Percentiles rank a stretch among this genome's conserved stretches.
Evolutionary conservation across 768 basidiomycete species (phyloP).

Genomic region (Candolleomyces eurysporus): DNA sequence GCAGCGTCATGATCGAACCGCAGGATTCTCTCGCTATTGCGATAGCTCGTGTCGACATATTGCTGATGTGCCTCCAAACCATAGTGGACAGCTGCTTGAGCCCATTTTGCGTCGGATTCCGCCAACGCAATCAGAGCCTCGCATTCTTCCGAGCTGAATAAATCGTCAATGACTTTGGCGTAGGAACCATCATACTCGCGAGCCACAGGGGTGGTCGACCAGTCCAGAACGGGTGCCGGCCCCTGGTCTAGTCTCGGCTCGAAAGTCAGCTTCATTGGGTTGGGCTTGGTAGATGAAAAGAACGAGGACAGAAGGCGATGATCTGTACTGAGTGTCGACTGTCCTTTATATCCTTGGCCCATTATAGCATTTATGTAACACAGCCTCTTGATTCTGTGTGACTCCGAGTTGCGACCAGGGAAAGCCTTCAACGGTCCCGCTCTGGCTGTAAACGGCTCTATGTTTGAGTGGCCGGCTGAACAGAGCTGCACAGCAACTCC

Average conservation of each 20-base stretch:
- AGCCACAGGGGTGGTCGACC: slow-evolving; percentile 33
- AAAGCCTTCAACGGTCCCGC: too few relatives aligned
- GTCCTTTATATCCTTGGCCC: too few relatives aligned
- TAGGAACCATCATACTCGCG: slow-evolving; percentile 34
- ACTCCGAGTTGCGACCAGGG: too few relatives aligned
- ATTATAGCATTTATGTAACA: too few relatives aligned
- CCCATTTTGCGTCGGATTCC: slow-evolving; percentile 33
- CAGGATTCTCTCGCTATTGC: slow-evolving; percentile 39
- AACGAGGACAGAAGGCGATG: neutral
- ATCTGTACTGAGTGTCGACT: neutral
- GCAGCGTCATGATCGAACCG: slow-evolving; percentile 33
- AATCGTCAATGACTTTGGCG: slow-evolving; percentile 40
- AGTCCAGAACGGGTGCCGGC: slow-evolving; percentile 32
- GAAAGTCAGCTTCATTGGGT: neutral
- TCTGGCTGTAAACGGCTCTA: too few relatives aligned
- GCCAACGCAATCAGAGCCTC: slow-evolving; percentile 34
- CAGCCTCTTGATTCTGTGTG: too few relatives aligned
- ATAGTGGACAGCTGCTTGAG: slow-evolving; percentile 34
- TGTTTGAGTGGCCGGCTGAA: too few relatives aligned
- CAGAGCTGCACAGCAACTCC: too few relatives aligned
- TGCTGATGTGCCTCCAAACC: slow-evolving; percentile 23
- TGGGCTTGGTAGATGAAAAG: neutral
- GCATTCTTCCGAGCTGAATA: slow-evolving; percentile 43
- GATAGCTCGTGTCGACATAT: slow-evolving; percentile 34
- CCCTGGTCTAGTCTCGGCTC: neutral